Evolutionary conservation across 441 rosid species (phyloP).

Genomic region (Gossypium laxum): DNA sequence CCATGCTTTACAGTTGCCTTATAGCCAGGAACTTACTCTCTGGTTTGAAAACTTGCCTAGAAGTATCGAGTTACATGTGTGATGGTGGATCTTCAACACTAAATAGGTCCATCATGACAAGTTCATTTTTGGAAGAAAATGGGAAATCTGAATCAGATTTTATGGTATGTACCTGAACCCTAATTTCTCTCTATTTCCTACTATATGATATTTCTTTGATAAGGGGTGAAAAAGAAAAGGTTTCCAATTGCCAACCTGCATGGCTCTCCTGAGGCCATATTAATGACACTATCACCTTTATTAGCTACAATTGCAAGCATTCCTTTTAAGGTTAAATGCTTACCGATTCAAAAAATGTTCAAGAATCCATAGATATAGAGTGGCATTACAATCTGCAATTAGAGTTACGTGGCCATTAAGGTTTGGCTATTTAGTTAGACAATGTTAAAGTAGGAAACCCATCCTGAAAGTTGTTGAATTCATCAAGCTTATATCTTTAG

Average conservation of each 20-base stretch:
- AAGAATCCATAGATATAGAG: neutral
- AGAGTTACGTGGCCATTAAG: neutral
- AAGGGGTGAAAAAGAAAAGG: neutral
- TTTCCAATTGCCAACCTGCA: neutral
- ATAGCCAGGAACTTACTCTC: slow-evolving; percentile 59
- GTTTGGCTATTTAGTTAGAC: neutral
- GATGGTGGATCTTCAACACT: slow-evolving; percentile 43
- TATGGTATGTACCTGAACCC: slow-evolving; percentile 29
- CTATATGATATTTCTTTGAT: neutral
- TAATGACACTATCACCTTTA: neutral
- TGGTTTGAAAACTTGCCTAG: slow-evolving; percentile 67
- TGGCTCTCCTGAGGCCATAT: neutral
- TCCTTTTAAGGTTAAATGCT: neutral
- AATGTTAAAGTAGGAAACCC: neutral
- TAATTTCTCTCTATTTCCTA: slow-evolving; percentile 4
- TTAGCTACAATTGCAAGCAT: neutral
- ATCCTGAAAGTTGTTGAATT: neutral
- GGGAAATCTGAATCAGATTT: slow-evolving; percentile 37
- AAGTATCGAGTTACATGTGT: slow-evolving; percentile 63
- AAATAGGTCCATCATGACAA: slow-evolving; percentile 38
- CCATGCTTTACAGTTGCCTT: slow-evolving; percentile 54
- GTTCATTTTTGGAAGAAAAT: slow-evolving; percentile 48
- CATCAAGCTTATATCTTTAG: neutral
- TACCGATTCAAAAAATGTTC: neutral
- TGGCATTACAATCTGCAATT: neutral